Evolutionary conservation across 2,329 filamentous ascomycete species (phyloP).

Genomic region (Fusarium veterinarium): DNA sequence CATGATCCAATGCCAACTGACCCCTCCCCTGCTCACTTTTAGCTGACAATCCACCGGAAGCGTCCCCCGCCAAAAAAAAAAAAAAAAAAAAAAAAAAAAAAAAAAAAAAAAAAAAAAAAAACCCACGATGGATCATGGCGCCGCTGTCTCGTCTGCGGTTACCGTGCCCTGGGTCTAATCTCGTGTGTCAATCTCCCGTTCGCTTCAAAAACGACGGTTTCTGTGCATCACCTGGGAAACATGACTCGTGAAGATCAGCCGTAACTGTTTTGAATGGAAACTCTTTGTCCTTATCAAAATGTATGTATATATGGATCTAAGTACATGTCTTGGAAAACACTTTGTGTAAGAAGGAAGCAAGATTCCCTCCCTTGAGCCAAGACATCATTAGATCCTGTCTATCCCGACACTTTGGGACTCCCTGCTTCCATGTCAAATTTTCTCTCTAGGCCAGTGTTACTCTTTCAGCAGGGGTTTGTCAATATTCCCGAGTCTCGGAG

Average conservation of each 20-base stretch:
- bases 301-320: background rate
- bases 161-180: conserved; percentile 22
- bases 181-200: conserved; percentile 36
- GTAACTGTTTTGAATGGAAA: background rate
- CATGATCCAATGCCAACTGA: background rate
- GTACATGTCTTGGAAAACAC: background rate
- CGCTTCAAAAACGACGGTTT: conserved; percentile 4
- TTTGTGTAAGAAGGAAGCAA: background rate
- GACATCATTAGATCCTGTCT: conserved; percentile 7
- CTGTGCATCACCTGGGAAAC: background rate
- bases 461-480: conserved; percentile 22
- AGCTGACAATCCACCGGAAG: conserved; percentile 29
- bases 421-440: conserved; percentile 22
- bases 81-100: conserved; percentile 8
- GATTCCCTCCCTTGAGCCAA: background rate
- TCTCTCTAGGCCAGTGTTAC: background rate
- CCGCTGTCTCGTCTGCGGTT: conserved; percentile 30
- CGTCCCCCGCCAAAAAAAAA: conserved; percentile 28
- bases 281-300: background rate
- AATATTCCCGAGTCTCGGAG: background rate
- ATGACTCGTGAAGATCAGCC: background rate
- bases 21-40: conserved; percentile 22
- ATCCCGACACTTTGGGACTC: conserved; percentile 38
- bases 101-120: conserved; percentile 12
- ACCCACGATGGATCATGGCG: conserved; percentile 9